Conservation (phyloP, 805 yeast species). For the Candida anglica region DNA sequence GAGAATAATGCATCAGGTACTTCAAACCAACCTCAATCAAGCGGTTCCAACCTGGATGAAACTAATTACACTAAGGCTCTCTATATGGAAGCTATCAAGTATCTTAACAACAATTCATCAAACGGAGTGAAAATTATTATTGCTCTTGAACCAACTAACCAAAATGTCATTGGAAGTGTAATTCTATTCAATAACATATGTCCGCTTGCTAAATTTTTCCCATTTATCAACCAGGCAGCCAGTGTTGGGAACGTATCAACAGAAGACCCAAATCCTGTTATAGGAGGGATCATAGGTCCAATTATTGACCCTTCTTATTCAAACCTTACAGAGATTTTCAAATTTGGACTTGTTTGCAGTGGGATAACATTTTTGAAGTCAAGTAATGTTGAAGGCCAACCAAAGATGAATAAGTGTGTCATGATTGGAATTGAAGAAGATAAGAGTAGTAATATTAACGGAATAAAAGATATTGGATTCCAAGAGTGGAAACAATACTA, state of each 20-base stretch:
- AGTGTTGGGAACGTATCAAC: not conserved
- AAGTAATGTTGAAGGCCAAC: slow-evolving; percentile 17
- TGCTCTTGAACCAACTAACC: slow-evolving; percentile 51
- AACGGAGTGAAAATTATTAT: slow-evolving; percentile 44
- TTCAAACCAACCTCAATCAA: too few relatives aligned
- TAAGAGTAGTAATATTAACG: slow-evolving; percentile 21
- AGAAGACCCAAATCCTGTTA: slow-evolving; percentile 14
- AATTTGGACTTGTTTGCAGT: slow-evolving; percentile 54
- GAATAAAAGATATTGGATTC: slow-evolving; percentile 42
- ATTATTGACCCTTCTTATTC: slow-evolving; percentile 51
- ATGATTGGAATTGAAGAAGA: slow-evolving; percentile 36
- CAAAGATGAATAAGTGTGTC: slow-evolving; percentile 27
- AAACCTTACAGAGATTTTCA: slow-evolving; percentile 50
- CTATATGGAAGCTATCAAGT: slow-evolving; percentile 34
- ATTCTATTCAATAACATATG: slow-evolving; percentile 45
- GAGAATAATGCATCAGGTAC: slow-evolving; percentile 6
- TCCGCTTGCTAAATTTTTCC: slow-evolving; percentile 43
- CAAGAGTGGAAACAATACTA: slow-evolving; percentile 33
- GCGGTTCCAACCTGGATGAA: slow-evolving; percentile 7
- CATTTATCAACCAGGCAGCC: slow-evolving; percentile 32
- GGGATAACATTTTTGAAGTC: slow-evolving; percentile 46
- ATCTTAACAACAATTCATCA: slow-evolving; percentile 20
- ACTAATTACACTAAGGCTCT: slow-evolving; percentile 15
- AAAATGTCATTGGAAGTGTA: slow-evolving; percentile 50
- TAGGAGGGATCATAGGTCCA: slow-evolving; percentile 50